phyloP scores from a whole-genome alignment of 306 rosid species.

The Fragaria iinumae region DNA sequence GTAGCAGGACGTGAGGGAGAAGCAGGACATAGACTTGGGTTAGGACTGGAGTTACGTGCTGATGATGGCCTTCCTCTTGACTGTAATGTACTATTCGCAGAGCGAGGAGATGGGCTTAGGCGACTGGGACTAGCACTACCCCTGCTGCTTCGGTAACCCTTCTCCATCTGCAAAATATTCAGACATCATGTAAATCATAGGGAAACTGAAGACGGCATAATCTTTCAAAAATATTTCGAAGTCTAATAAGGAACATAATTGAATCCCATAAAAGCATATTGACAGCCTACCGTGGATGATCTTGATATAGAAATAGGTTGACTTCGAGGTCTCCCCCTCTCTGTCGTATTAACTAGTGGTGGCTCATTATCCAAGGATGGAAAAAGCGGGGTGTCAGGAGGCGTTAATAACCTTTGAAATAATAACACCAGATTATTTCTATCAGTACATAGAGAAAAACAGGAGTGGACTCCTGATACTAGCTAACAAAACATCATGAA shows the following conservation, averaged over 20 bases:
- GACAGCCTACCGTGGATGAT: slow-evolving; percentile 67
- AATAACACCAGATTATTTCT: slow-evolving; percentile 14
- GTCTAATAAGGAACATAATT: slow-evolving; percentile 18
- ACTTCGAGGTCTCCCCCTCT: slow-evolving; percentile 77
- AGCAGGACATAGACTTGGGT: slow-evolving; percentile 47
- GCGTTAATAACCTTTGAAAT: slow-evolving; percentile 71
- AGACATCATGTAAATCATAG: slow-evolving; percentile 12
- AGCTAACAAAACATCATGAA: not conserved
- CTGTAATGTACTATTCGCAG: slow-evolving; percentile 55
- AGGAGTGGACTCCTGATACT: not conserved
- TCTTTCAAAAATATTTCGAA: slow-evolving; percentile 5
- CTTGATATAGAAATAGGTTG: slow-evolving; percentile 86
- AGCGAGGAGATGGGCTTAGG: slow-evolving; percentile 74
- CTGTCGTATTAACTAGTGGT: slow-evolving; percentile 33
- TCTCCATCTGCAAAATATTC: slow-evolving; percentile 65
- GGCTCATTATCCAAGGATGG: slow-evolving; percentile 79
- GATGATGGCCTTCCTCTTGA: slow-evolving; percentile 67
- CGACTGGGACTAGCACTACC: slow-evolving; percentile 92
- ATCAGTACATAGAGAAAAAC: slow-evolving; percentile 24
- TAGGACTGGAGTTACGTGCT: slow-evolving; percentile 66
- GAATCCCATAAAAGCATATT: slow-evolving; percentile 20
- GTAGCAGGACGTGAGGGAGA: slow-evolving; percentile 67
- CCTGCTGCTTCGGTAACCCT: slow-evolving; percentile 73
- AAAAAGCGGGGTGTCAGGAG: slow-evolving; percentile 86
- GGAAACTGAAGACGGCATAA: slow-evolving; percentile 20